Evolutionary conservation across 2,329 filamentous ascomycete genomes (phyloP), one percentile per base, ranked within the genome.

Genomic region (Paraconiothyrium sp.): DNA sequence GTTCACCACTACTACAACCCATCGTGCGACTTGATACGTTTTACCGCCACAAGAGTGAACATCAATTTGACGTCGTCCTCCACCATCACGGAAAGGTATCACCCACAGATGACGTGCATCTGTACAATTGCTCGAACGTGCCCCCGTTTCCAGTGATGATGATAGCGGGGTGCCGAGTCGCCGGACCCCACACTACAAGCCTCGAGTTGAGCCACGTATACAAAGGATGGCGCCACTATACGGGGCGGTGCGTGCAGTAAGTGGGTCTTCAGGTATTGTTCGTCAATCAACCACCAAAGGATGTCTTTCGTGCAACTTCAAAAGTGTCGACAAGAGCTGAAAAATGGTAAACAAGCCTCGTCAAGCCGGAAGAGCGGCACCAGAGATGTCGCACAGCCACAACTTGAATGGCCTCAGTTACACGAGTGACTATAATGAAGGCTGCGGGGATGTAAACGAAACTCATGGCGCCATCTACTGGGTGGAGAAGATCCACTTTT

Each of bases 201-300:
- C 11, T 56, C 43, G 30, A 47, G 54, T 56, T 56, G 54, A 56
- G 54, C 41, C 54, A 56, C 54, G 54, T 56, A 56, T 48, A 14
- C 52, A 44, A 37, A 34, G 16, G 13, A 47, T 47, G 41, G 54
- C 54, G 54, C 54, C 54, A 56, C 54, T 48, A 37, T 56, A 47
- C 27, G 43, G 41, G 54, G 54, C 54, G 39, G 41, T 56, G 54
- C 54, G 34, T 56, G 43, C 14, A 54, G 54, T 11, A 47, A 37
- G 54, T 47, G 52, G 52, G 41, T 27, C 52, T 7, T 9, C 11
- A n/a, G 2, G 30, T n/a, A 43, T 34, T n/a, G 30, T 24, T 22
- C 54, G 37, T n/a, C 43, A 39, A 44, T 46, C 9, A 34, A 20
- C 37, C 27, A 22, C 24, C 43, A 46, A 22, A 51, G 24, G 30